Evolutionary conservation across 2,329 filamentous ascomycete genomes (phyloP).

Genomic region (Gremmenia infestans): DNA sequence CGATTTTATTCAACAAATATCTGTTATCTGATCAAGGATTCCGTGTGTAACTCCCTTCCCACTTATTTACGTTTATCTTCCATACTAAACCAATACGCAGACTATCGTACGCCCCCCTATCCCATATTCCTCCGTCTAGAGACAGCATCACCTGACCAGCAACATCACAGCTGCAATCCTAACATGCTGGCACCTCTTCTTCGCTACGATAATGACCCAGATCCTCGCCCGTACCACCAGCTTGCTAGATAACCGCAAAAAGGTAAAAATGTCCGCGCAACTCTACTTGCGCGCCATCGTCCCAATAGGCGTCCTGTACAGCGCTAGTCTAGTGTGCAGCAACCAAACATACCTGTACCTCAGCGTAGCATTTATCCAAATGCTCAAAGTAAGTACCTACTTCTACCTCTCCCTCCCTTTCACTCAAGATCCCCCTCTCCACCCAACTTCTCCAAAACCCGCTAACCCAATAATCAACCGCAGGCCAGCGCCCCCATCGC

Average conservation of each 20-base stretch:
- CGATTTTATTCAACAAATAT: constrained; percentile 99
- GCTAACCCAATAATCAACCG: neutral
- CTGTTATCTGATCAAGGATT: constrained; percentile 80
- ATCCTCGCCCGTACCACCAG: constrained; percentile 81
- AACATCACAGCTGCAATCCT: constrained; percentile 59
- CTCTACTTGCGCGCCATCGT: constrained; percentile 89
- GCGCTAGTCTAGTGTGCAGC: constrained; percentile 86
- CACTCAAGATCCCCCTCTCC: too few species aligned
- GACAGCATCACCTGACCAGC: neutral
- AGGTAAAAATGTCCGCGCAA: constrained; percentile 93
- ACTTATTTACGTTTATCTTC: neutral
- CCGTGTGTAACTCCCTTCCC: constrained; percentile 40
- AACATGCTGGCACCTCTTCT: constrained; percentile 89
- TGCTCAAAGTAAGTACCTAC: constrained; percentile 76
- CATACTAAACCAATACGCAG: neutral
- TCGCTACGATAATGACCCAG: constrained; percentile 90
- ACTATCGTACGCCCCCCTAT: constrained; percentile 10
- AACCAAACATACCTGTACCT: constrained; percentile 93
- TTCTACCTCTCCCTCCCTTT: neutral
- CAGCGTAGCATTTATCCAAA: constrained; percentile 93
- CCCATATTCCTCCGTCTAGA: neutral
- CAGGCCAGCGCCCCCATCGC: constrained; percentile 85
- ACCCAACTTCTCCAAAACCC: too few species aligned
- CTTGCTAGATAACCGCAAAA: constrained; percentile 86
- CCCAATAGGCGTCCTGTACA: constrained; percentile 91